A percentile compares a stretch with the other conserved stretches of the same genome.
phyloP scores from a whole-genome alignment of 768 basidiomycete species.

The Pisolithus microcarpus region DNA sequence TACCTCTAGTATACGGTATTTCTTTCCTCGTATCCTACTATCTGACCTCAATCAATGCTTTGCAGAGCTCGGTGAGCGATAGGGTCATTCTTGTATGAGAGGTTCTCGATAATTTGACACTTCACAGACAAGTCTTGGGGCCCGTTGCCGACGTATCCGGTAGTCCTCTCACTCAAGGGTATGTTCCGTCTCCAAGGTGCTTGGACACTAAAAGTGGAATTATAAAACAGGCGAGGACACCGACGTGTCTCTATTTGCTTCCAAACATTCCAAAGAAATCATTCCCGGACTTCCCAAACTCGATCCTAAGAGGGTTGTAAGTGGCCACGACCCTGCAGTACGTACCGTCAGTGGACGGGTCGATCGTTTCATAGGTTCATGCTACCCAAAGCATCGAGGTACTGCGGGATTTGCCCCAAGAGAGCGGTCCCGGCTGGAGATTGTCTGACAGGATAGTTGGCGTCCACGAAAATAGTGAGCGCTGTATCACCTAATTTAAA shows the following conservation, averaged over 20 bases:
- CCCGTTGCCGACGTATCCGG: constrained; percentile 81
- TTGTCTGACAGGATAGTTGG: constrained; percentile 59
- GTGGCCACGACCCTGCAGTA: constrained; percentile 14
- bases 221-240: constrained; percentile 39
- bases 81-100: background rate
- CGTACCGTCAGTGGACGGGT: background rate
- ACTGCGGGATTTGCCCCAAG: constrained; percentile 66
- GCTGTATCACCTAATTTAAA: background rate
- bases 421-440: constrained; percentile 76
- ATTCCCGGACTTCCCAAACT: constrained; percentile 66
- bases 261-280: constrained; percentile 30
- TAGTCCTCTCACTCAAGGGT: constrained; percentile 70
- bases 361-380: constrained; percentile 49
- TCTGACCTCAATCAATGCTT: background rate
- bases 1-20: constrained; percentile 65
- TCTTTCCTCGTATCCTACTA: background rate
- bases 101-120: background rate
- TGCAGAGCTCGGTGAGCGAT: constrained; percentile 44
- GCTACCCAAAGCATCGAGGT: constrained; percentile 75
- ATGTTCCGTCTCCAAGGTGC: background rate
- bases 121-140: constrained; percentile 56
- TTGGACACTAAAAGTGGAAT: background rate
- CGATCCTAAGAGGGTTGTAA: constrained; percentile 62
- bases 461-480: constrained; percentile 76
- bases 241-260: constrained; percentile 66